Percentiles rank a stretch among this genome's conserved stretches.
phyloP scores from a whole-genome alignment of 768 basidiomycete genomes.

The Calvatia gigantea region DNA sequence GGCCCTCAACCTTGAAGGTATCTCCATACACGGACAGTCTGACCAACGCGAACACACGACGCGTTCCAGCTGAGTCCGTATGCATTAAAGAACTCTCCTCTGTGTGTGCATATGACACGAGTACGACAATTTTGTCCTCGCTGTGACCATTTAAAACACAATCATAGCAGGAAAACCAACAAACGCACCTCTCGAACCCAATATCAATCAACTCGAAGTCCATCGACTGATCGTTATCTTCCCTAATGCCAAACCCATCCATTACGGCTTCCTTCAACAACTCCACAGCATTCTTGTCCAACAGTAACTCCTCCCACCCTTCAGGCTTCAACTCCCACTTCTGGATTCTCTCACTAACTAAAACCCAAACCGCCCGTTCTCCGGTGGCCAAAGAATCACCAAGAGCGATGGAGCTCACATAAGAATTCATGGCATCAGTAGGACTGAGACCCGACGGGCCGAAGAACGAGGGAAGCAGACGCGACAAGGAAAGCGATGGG shows the following conservation, averaged over 20 bases:
- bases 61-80: constrained; percentile 40
- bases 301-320: constrained; percentile 64
- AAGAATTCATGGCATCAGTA: constrained; percentile 36
- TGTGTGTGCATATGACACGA: constrained; percentile 64
- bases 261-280: constrained; percentile 47
- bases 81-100: constrained; percentile 25
- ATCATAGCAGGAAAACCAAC: constrained; percentile 5
- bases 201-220: constrained; percentile 77
- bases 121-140: constrained; percentile 50
- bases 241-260: constrained; percentile 34
- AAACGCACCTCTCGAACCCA: constrained; percentile 50
- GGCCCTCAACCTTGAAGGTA: constrained; percentile 40
- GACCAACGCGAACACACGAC: constrained; percentile 63
- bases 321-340: constrained; percentile 66
- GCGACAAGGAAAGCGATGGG: constrained; percentile 38
- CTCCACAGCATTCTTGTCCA: constrained; percentile 53
- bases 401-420: constrained; percentile 62
- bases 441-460: constrained; percentile 37
- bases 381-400: constrained; percentile 38
- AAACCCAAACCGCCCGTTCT: constrained; percentile 60
- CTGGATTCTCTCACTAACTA: constrained; percentile 66
- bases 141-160: constrained; percentile 23
- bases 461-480: constrained; percentile 40
- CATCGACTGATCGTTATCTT: constrained; percentile 41
- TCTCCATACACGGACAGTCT: constrained; percentile 41